These are phyloP conservation scores for Starmerella riodocensis DNA, from an alignment of 805 yeast genomes.

Conservation along the genomic window DNA sequence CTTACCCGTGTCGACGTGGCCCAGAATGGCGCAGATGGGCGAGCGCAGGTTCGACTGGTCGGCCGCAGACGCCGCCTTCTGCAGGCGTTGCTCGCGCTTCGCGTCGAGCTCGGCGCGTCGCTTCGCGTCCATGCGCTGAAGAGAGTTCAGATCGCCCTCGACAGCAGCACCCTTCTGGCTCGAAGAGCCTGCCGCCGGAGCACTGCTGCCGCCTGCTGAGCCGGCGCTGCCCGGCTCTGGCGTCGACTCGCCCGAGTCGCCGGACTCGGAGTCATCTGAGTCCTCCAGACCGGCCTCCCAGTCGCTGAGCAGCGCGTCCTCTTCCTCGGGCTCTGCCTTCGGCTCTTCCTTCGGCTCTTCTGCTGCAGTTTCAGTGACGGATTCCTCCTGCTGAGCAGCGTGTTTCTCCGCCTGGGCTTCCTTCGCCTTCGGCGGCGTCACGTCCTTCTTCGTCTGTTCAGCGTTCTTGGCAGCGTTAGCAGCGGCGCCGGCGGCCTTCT, in stretches of 20 bases:
- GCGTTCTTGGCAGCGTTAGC: slow-evolving; percentile 26
- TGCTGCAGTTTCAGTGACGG: slow-evolving; percentile 20
- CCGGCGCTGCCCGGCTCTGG: slow-evolving; percentile 15
- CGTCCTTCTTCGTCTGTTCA: slow-evolving; percentile 27
- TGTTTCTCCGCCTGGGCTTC: slow-evolving; percentile 18
- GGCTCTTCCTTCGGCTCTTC: slow-evolving; percentile 18
- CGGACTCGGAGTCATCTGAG: slow-evolving; percentile 25
- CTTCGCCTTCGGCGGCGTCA: slow-evolving; percentile 21
- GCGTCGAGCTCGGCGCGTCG: slow-evolving; percentile 32
- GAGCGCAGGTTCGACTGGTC: slow-evolving; percentile 65
- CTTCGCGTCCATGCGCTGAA: slow-evolving; percentile 25
- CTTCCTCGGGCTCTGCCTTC: slow-evolving; percentile 30
- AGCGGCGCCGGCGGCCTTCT: slow-evolving; percentile 2
- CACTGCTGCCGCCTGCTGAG: slow-evolving; percentile 23
- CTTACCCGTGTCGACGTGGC: slow-evolving; percentile 99
- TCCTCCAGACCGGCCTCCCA: slow-evolving; percentile 60
- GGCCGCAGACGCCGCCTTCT: slow-evolving; percentile 29
- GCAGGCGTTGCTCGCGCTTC: slow-evolving; percentile 29
- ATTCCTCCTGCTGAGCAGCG: slow-evolving; percentile 13
- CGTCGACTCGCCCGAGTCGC: slow-evolving; percentile 8
- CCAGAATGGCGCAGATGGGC: slow-evolving; percentile 96
- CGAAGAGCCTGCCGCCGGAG: slow-evolving; percentile 20
- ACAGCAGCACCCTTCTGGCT: slow-evolving; percentile 9
- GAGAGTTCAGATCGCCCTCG: slow-evolving; percentile 21
- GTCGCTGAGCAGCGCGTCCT: slow-evolving; percentile 59